Percentiles rank a stretch among this genome's conserved stretches.
phyloP scores from a whole-genome alignment of 176 grass and related monocot genomes.

The Zizania latifolia region DNA sequence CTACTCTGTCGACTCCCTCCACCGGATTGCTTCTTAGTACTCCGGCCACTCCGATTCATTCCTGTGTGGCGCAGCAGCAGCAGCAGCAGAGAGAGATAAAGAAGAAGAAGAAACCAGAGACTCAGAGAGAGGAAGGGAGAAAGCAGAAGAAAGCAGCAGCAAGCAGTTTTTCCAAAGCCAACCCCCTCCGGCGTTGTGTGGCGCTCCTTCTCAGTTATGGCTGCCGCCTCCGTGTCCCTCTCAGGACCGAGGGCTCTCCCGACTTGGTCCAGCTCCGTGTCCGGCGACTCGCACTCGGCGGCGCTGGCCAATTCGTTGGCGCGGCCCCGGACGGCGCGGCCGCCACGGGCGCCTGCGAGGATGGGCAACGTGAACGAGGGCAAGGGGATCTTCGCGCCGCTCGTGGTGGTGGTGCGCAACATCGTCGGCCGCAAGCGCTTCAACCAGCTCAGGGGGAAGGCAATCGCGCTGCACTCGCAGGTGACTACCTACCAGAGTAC shows the following conservation, averaged over 20 bases:
- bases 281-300: conserved; percentile 13
- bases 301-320: conserved; percentile 21
- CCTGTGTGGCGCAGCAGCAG: too few species aligned
- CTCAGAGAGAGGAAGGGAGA: too few species aligned
- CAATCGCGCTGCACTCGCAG: conserved; percentile 95
- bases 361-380: conserved; percentile 96
- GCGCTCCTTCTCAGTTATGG: conserved; percentile 25
- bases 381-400: conserved; percentile 86
- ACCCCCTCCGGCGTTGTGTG: too few species aligned
- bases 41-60: too few species aligned
- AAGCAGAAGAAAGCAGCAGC: neutral
- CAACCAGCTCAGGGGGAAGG: conserved; percentile 96
- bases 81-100: too few species aligned
- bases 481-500: too few species aligned
- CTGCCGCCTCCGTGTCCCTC: conserved; percentile 21
- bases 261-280: conserved; percentile 58
- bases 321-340: conserved; percentile 13
- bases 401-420: conserved; percentile 64
- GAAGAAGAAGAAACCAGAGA: too few species aligned
- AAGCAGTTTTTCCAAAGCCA: too few species aligned
- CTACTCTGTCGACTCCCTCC: neutral
- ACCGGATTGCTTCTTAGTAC: neutral
- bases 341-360: conserved; percentile 42
- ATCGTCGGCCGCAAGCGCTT: conserved; percentile 77
- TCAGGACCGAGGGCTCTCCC: conserved; percentile 29